Percentiles rank a stretch among this genome's conserved stretches.
These are phyloP conservation scores for Oehlia diaphana DNA, from an alignment of 192 early-diverging fungal species.

Conservation along the genomic window DNA sequence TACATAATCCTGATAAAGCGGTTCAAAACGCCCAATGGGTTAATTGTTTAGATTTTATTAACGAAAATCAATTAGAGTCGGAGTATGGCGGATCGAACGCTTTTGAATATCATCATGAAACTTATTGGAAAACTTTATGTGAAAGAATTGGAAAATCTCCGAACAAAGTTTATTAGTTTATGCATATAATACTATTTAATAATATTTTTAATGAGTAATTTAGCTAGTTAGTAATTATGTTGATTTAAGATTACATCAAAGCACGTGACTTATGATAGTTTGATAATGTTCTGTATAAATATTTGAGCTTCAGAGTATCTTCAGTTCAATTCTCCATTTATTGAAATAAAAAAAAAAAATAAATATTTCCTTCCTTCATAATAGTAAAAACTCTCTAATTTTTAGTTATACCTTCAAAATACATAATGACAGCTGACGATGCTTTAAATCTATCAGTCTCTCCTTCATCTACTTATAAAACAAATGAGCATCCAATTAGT, in stretches of 20 bases:
- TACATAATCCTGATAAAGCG: slow-evolving; percentile 42
- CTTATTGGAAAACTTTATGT: slow-evolving; percentile 63
- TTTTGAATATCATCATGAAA: slow-evolving; percentile 67
- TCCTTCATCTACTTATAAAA: neutral
- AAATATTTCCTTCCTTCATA: too few relatives aligned
- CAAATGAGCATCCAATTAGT: neutral
- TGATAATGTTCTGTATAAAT: too few relatives aligned
- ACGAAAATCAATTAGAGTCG: slow-evolving; percentile 57
- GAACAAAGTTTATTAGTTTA: too few relatives aligned
- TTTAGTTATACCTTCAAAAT: neutral
- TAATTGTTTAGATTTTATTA: slow-evolving; percentile 53
- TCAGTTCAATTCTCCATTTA: too few relatives aligned
- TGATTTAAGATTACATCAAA: too few relatives aligned
- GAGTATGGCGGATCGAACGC: slow-evolving; percentile 74
- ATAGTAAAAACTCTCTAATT: too few relatives aligned
- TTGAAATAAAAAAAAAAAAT: too few relatives aligned
- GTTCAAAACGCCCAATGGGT: slow-evolving; percentile 39
- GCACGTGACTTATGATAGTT: too few relatives aligned
- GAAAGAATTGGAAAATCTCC: neutral
- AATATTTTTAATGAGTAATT: too few relatives aligned
- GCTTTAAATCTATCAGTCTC: neutral
- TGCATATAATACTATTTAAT: too few relatives aligned
- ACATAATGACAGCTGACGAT: neutral
- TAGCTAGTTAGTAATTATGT: too few relatives aligned
- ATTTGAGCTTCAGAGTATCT: too few relatives aligned